Conservation (phyloP, 2,329 filamentous ascomycete genomes). For the Cladophialophora psammophila region DNA sequence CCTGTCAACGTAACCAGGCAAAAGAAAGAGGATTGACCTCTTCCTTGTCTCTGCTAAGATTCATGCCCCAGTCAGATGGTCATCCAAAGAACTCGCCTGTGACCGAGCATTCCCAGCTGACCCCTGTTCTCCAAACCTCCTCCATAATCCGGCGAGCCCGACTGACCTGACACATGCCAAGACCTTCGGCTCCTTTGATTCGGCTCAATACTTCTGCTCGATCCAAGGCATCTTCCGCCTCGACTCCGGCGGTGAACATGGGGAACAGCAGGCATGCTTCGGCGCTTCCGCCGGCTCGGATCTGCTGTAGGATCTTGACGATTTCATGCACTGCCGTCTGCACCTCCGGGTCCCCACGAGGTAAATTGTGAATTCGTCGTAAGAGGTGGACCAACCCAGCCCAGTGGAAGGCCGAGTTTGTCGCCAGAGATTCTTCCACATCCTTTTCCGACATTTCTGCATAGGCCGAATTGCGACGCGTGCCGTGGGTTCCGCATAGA, state of each 20-base stretch:
- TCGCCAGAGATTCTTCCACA: conserved; percentile 70
- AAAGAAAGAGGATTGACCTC: not conserved
- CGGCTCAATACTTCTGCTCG: conserved; percentile 69
- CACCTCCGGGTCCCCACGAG: conserved; percentile 65
- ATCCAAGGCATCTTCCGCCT: conserved; percentile 65
- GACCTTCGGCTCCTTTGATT: conserved; percentile 71
- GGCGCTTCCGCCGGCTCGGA: conserved; percentile 71
- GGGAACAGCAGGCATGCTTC: conserved; percentile 80
- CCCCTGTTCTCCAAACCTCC: conserved; percentile 71
- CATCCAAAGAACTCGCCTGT: conserved; percentile 71
- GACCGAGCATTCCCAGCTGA: conserved; percentile 72
- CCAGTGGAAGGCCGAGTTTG: conserved; percentile 81
- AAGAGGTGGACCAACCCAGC: conserved; percentile 78
- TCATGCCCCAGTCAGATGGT: conserved; percentile 32
- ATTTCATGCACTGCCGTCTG: conserved; percentile 70
- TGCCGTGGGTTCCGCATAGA: conserved; percentile 22
- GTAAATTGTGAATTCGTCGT: conserved; percentile 72
- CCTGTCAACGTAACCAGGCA: not conserved
- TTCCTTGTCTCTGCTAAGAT: not conserved
- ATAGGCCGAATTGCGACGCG: conserved; percentile 43
- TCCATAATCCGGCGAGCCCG: conserved; percentile 71
- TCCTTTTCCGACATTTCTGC: conserved; percentile 65
- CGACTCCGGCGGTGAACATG: conserved; percentile 82
- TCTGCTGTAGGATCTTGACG: conserved; percentile 63
- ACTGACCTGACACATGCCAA: conserved; percentile 77